These are phyloP conservation scores for Tricholoma bakamatsutake DNA, from an alignment of 768 basidiomycete genomes.

Conservation along the genomic window DNA sequence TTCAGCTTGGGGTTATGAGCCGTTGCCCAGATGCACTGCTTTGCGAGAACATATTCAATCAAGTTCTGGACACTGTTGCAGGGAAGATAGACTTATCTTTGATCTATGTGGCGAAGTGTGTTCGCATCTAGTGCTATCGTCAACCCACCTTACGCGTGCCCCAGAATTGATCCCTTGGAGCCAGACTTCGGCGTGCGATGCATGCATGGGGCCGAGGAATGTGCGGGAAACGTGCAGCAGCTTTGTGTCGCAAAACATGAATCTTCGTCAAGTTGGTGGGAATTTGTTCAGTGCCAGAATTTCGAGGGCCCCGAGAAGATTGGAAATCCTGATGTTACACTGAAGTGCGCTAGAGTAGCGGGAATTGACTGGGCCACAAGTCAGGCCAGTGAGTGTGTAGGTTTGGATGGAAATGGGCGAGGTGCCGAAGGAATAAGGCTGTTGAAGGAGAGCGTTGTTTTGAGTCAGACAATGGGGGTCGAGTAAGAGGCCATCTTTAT, in stretches of 20 bases:
- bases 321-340: conserved; percentile 58
- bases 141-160: neutral
- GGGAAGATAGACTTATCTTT: conserved; percentile 65
- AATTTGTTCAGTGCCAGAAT: conserved; percentile 79
- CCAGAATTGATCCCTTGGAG: conserved; percentile 58
- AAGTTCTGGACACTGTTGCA: conserved; percentile 55
- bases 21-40: conserved; percentile 75
- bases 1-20: conserved; percentile 49
- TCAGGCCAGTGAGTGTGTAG: conserved; percentile 51
- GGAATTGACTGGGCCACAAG: conserved; percentile 66
- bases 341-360: conserved; percentile 57
- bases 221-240: conserved; percentile 85
- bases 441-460: conserved; percentile 51
- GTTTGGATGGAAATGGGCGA: conserved; percentile 56
- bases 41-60: conserved; percentile 74
- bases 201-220: conserved; percentile 76
- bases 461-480: conserved; percentile 43
- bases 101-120: conserved; percentile 72
- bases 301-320: conserved; percentile 55
- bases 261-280: conserved; percentile 64
- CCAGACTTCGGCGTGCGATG: conserved; percentile 76
- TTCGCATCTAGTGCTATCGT: conserved; percentile 9
- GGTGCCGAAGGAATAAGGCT: conserved; percentile 60
- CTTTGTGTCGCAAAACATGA: conserved; percentile 70
- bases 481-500: conserved; percentile 32